phyloP scores from a whole-genome alignment of 495 filamentous ascomycete species.

The Penicillium atrosanguineum region DNA sequence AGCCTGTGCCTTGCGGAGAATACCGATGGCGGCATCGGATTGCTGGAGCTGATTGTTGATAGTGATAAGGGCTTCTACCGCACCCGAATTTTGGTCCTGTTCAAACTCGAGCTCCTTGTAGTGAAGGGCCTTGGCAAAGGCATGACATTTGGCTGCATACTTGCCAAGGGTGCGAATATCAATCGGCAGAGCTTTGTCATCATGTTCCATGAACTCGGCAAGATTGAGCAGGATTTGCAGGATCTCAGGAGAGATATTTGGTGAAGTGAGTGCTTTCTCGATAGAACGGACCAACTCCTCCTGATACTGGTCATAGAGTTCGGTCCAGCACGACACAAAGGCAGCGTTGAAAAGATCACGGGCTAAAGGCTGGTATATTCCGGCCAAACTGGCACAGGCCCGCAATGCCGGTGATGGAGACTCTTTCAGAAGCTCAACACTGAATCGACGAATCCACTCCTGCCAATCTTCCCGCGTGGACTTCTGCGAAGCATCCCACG shows the following conservation, averaged over 20 bases:
- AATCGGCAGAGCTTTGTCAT: constrained; percentile 96
- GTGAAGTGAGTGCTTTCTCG: constrained; percentile 88
- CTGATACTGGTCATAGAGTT: constrained; percentile 90
- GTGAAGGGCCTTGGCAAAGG: constrained; percentile 95
- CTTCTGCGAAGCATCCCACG: constrained; percentile 94
- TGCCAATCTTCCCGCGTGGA: constrained; percentile 98
- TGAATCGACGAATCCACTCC: constrained; percentile 97
- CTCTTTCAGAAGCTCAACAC: constrained; percentile 90
- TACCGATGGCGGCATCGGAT: constrained; percentile 95
- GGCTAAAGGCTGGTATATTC: constrained; percentile 87
- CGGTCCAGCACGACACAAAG: constrained; percentile 98
- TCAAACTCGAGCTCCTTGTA: constrained; percentile 99
- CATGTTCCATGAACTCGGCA: constrained; percentile 99
- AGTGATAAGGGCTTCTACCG: constrained; percentile 93
- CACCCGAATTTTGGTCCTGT: constrained; percentile 91
- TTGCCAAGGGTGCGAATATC: constrained; percentile 90
- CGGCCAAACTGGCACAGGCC: constrained; percentile 87
- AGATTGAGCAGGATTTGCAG: constrained; percentile 92
- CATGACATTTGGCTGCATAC: constrained; percentile 92
- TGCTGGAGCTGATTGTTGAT: constrained; percentile 99
- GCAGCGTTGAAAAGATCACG: constrained; percentile 95
- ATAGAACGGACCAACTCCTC: constrained; percentile 94
- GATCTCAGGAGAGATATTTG: constrained; percentile 91
- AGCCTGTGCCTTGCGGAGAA: constrained; percentile 87
- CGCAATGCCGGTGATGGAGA: constrained; percentile 92